Base-by-base conservation (phyloP, 2,329 filamentous ascomycete genomes). In the Periglandula ipomoeae region DNA sequence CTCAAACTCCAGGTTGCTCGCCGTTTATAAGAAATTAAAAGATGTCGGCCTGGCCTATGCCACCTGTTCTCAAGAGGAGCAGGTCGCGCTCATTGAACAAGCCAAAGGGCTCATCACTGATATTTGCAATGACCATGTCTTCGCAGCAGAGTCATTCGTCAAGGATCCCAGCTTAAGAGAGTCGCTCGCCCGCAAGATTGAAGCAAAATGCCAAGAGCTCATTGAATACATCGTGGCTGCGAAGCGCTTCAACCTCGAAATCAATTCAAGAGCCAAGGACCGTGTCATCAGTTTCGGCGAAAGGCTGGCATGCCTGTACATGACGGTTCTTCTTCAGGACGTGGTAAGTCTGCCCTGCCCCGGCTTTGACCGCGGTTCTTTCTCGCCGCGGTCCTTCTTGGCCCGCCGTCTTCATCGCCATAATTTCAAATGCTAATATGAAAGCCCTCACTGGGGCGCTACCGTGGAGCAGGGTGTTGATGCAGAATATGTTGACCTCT, bases 271-370 rank as follows among this genome's bases (percentile, higher is more conserved):
- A 58, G 84, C 84, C 51, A 87, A 89, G 65, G 87, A 93, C 61
- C 85, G 91, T 58, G 88, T 98, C 53, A 84, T 97, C 52, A 94
- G 89, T 65, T 89, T 93, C 58, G 93, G 93, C 48, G 93, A 98
- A 75, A 97, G 95, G 71, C 73, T 98, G 56, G 94, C 89, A 68
- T 97, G 91, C 67, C 79, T 84, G 27, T 93, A 93, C 65, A 90
- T 98, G 85, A 79, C 91, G 20, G 82, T 85, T 5, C 69, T 97
- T 52, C 69, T 98, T 55, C 82, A 85, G 62, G 89, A 95, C 60
- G 76, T 79, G 59, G 79, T 81, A 61, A 59, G 59, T 46, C 24
- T 46, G 10, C 22, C 22, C 13, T 13, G n/a, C n/a, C n/a, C n/a
- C n/a, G n/a, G n/a, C n/a, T n/a, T n/a, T n/a, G n/a, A n/a, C n/a